Evolutionary conservation across 2,329 filamentous ascomycete genomes (phyloP), one percentile per base, ranked within the genome.

Genomic region (Camptophora hylomeconis): DNA sequence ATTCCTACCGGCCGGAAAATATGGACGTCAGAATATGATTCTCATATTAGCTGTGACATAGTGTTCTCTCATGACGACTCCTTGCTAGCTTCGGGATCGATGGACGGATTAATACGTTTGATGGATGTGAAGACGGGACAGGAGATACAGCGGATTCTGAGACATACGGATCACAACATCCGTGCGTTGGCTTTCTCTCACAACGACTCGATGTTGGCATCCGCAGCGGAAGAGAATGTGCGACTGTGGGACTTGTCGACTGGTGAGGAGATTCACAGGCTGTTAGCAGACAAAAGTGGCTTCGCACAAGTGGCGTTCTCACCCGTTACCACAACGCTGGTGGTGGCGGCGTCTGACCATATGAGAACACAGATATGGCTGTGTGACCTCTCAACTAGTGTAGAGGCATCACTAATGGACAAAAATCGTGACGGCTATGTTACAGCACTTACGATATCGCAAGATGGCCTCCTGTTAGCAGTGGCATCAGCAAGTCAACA

Each of bases 51-150:
- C 23, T 29, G 7, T 4, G 26, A 31, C 11, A 33, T 50, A 17
- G 41, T 37, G 3, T 52, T 51, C 32, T 50, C 46, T 5, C 39
- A 32, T 5, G 43, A 48, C 24, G 35, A 41, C 14, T 37, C 36
- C 10, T 23, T 36, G 13, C 26, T 51, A 5, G 44, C 41, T 1
- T 49, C 48, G 3, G 41, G 24, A 23, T 49, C 48, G 3, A 11
- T 29, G 11, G 45, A 50, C 27, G 23, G 27, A 0, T 48, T 42
- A 2, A 29, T 50, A n/a, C 32, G 30, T 18, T 21, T 51, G 5
- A 50, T 46, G 48, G 38, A 48, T 36, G 30, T 30, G 6, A 17
- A 17, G 2, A 39, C 39, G 5, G 43, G 44, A 4, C 15, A 16
- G 7, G 11, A 21, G 8, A 4, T 33, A 10, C 31, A 31, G 12